Conservation (phyloP, 768 basidiomycete genomes). For the Hygrophorus pudorinus region DNA sequence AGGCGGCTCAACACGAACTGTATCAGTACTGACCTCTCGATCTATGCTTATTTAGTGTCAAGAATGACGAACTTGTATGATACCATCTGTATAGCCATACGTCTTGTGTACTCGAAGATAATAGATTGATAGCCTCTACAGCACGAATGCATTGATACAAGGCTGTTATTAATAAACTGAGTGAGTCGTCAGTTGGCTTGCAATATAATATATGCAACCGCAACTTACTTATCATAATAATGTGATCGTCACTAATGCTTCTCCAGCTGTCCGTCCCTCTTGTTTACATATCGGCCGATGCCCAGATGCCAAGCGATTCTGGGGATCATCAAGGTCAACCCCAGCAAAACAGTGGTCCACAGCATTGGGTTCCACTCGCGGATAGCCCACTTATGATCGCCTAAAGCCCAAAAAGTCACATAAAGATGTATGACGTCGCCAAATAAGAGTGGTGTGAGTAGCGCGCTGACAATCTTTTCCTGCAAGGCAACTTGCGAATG, state of each 20-base stretch:
- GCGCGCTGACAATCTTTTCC: conserved; percentile 56
- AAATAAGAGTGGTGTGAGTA: conserved; percentile 58
- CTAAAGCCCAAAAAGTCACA: conserved; percentile 67
- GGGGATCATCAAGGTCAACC: conserved; percentile 57
- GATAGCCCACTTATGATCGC: conserved; percentile 57
- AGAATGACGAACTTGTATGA: not conserved
- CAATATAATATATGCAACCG: not conserved
- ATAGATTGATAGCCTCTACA: too few species aligned
- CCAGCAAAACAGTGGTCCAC: conserved; percentile 55
- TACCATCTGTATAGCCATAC: not conserved
- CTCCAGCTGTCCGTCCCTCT: conserved; percentile 38
- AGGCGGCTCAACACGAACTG: conserved; percentile 2
- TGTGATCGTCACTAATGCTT: conserved; percentile 4
- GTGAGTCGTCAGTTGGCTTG: too few species aligned
- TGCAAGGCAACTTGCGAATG: conserved; percentile 50
- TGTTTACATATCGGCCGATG: conserved; percentile 62
- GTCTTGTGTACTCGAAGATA: not conserved
- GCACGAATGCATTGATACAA: too few species aligned
- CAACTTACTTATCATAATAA: not conserved
- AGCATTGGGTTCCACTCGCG: conserved; percentile 58
- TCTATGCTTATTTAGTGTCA: conserved; percentile 6
- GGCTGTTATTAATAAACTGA: too few species aligned
- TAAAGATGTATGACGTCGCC: conserved; percentile 61
- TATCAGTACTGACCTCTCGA: not conserved
- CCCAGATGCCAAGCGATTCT: conserved; percentile 69